Conservation (phyloP, 441 rosid species). For the Dalechampia spathulata region DNA sequence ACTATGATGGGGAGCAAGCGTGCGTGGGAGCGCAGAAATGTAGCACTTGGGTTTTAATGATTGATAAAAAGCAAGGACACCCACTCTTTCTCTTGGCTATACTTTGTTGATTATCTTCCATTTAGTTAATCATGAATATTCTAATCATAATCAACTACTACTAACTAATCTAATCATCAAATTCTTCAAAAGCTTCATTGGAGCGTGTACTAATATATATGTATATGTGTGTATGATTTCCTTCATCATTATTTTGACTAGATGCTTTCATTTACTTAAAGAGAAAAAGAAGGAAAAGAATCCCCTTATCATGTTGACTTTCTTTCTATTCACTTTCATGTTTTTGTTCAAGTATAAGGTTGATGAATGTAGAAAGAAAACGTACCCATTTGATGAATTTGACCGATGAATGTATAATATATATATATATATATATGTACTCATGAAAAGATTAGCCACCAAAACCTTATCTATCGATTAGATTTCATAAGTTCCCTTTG, state of each 20-base stretch:
- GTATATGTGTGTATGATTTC: neutral
- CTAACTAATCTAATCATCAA: neutral
- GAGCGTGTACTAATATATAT: neutral
- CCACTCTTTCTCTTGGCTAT: slow-evolving; percentile 3
- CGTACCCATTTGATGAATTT: too few relatives aligned
- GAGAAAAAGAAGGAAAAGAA: too few relatives aligned
- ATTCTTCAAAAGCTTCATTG: neutral
- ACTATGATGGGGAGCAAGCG: slow-evolving; percentile 25
- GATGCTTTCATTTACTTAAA: neutral
- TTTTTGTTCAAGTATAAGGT: too few relatives aligned
- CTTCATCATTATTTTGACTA: neutral
- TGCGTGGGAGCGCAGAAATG: slow-evolving; percentile 26
- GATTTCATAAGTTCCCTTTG: too few relatives aligned
- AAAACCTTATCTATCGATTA: too few relatives aligned
- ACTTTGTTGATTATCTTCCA: neutral
- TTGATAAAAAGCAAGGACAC: slow-evolving; percentile 18
- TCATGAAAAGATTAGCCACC: too few relatives aligned
- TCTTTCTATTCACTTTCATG: too few relatives aligned
- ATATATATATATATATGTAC: too few relatives aligned
- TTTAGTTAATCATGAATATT: neutral
- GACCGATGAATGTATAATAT: too few relatives aligned
- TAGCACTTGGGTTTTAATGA: slow-evolving; percentile 22
- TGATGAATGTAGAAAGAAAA: too few relatives aligned
- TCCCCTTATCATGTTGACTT: too few relatives aligned
- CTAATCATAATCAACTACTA: neutral